phyloP scores from a whole-genome alignment of 495 filamentous ascomycete species.

The Aspergillus sparsus region DNA sequence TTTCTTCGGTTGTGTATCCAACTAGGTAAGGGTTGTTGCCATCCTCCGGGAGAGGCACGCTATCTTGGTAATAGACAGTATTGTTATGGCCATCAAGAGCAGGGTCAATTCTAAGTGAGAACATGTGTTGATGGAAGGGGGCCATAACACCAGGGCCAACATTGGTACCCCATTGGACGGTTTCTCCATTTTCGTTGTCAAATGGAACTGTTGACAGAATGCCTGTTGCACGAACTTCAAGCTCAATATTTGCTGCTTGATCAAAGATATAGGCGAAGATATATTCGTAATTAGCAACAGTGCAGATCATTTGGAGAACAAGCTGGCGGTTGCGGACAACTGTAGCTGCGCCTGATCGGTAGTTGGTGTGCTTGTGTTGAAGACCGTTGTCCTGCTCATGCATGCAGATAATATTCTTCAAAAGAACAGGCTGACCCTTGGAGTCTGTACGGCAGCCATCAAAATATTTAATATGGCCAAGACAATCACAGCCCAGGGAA shows the following conservation, averaged over 20 bases:
- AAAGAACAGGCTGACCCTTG: conserved; percentile 54
- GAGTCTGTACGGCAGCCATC: conserved; percentile 58
- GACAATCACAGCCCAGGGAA: conserved; percentile 65
- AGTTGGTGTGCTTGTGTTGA: conserved; percentile 69
- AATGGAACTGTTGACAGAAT: conserved; percentile 84
- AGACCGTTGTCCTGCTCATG: conserved; percentile 70
- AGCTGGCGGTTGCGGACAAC: conserved; percentile 62
- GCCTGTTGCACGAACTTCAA: conserved; percentile 84
- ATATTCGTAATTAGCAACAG: conserved; percentile 82
- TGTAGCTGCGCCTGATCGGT: conserved; percentile 59
- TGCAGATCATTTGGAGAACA: conserved; percentile 74
- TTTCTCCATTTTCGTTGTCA: conserved; percentile 55
- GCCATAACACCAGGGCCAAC: conserved; percentile 85
- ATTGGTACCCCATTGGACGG: conserved; percentile 76
- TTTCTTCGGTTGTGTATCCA: conserved; percentile 70
- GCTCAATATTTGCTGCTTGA: conserved; percentile 75
- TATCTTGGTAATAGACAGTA: conserved; percentile 69
- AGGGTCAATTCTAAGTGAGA: conserved; percentile 84
- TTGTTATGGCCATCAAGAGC: conserved; percentile 75
- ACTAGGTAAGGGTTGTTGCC: conserved; percentile 77
- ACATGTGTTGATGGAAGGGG: conserved; percentile 84
- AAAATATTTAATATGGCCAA: conserved; percentile 68
- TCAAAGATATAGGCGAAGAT: conserved; percentile 85
- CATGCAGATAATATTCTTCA: conserved; percentile 63
- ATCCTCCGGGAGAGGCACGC: conserved; percentile 69